phyloP scores from a whole-genome alignment of 495 filamentous ascomycete species.

The Jackrogersella minutella region DNA sequence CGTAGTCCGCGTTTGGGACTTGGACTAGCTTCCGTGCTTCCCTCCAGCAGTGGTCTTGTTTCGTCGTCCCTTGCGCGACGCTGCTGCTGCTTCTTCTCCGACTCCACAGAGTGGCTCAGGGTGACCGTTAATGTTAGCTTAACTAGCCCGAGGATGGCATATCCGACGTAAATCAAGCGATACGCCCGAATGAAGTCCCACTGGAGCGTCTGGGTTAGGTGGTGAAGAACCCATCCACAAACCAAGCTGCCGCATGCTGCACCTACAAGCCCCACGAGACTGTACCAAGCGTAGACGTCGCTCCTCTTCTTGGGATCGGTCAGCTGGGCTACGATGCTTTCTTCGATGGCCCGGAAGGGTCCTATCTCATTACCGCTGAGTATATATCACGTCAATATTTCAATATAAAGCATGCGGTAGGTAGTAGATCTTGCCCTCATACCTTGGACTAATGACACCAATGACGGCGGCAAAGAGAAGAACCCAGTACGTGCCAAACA shows the following conservation, averaged over 20 bases:
- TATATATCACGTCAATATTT: not conserved
- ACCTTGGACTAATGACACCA: slow-evolving; percentile 80
- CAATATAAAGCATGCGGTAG: not conserved
- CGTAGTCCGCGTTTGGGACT: slow-evolving; percentile 21
- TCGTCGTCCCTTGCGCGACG: slow-evolving; percentile 9
- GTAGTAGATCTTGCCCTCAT: not conserved
- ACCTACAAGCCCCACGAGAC: slow-evolving; percentile 42
- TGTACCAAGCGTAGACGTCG: slow-evolving; percentile 87
- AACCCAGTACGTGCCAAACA: slow-evolving; percentile 75
- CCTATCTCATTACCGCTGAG: slow-evolving; percentile 78
- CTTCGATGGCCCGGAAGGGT: slow-evolving; percentile 85
- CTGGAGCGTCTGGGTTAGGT: slow-evolving; percentile 37
- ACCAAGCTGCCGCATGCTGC: slow-evolving; percentile 46
- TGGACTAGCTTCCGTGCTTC: not conserved
- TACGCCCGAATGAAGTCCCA: slow-evolving; percentile 51
- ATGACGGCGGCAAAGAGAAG: slow-evolving; percentile 77
- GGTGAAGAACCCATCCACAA: slow-evolving; percentile 51
- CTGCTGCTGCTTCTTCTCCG: slow-evolving; percentile 46
- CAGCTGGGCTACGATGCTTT: slow-evolving; percentile 78
- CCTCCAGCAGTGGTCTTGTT: slow-evolving; percentile 28
- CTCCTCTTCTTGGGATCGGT: slow-evolving; percentile 66
- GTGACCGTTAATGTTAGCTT: slow-evolving; percentile 46
- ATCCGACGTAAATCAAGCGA: slow-evolving; percentile 51
- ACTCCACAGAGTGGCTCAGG: slow-evolving; percentile 43
- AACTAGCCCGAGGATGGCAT: slow-evolving; percentile 47